Conservation (phyloP, 306 rosid species). For the Quercus engelmannii region DNA sequence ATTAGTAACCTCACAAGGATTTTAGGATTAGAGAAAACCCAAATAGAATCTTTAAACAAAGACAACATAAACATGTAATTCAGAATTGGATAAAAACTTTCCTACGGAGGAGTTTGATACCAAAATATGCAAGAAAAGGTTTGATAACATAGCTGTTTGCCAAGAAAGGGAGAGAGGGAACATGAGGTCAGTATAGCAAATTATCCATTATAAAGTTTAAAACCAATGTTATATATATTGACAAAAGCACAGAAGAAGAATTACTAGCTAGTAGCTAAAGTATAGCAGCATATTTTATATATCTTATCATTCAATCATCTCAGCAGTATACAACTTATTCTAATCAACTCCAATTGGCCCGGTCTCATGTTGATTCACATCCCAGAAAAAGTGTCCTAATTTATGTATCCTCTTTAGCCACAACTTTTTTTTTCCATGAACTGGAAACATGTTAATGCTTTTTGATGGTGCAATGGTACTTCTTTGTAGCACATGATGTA, state of each 20-base stretch:
- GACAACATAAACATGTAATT: slow-evolving; percentile 6
- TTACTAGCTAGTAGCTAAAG: neutral
- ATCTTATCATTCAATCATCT: neutral
- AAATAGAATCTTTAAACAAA: slow-evolving; percentile 10
- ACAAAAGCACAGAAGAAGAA: neutral
- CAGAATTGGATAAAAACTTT: neutral
- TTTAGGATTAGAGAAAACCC: slow-evolving; percentile 1
- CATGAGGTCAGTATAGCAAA: neutral
- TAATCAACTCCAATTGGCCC: neutral
- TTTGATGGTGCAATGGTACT: neutral
- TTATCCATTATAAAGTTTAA: neutral
- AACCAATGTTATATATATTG: neutral
- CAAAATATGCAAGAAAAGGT: neutral
- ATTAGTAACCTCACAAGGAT: slow-evolving; percentile 13
- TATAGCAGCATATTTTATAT: neutral
- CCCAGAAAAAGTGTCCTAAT: neutral
- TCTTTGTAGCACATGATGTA: neutral
- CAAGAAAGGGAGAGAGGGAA: neutral
- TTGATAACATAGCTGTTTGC: neutral
- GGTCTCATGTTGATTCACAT: neutral
- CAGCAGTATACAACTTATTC: no score
- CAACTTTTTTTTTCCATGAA: no score
- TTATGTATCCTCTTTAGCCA: no score
- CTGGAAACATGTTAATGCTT: neutral
- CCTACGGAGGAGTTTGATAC: neutral